These are phyloP conservation scores for Irpex sp. DNA, from an alignment of 1,284 basidiomycete genomes.

Conservation along the genomic window DNA sequence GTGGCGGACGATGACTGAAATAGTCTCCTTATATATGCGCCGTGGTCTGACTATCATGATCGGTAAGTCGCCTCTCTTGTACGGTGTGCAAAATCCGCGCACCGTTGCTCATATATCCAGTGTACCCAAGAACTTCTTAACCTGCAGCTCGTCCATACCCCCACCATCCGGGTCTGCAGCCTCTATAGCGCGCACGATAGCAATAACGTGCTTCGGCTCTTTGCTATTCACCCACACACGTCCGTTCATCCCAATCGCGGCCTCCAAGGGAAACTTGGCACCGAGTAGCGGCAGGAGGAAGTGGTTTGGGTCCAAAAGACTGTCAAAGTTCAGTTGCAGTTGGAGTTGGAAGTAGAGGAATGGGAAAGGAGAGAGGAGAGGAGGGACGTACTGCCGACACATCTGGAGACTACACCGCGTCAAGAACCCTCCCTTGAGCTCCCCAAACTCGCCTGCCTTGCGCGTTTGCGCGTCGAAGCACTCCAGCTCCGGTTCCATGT, in stretches of 20 bases:
- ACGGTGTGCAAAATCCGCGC: no score
- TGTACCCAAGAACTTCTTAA: constrained; percentile 49
- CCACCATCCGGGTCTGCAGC: constrained; percentile 64
- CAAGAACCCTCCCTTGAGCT: constrained; percentile 75
- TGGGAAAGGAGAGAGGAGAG: constrained; percentile 12
- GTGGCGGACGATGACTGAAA: constrained; percentile 48
- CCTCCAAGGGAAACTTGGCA: constrained; percentile 68
- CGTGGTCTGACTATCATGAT: neutral
- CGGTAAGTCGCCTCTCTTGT: no score
- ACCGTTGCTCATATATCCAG: constrained; percentile 43
- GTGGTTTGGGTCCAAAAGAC: constrained; percentile 68
- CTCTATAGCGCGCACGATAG: constrained; percentile 64
- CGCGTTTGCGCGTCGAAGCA: constrained; percentile 83
- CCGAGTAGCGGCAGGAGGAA: constrained; percentile 73
- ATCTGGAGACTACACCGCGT: constrained; percentile 70
- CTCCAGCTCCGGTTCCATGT: constrained; percentile 86
- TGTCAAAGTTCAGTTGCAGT: constrained; percentile 21
- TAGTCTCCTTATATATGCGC: neutral
- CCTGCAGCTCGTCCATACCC: constrained; percentile 41
- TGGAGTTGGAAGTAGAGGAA: neutral
- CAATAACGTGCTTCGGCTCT: constrained; percentile 62
- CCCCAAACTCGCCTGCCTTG: constrained; percentile 80
- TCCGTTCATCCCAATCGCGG: constrained; percentile 77
- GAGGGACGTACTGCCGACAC: constrained; percentile 59
- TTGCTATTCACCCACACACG: constrained; percentile 75